Base-by-base conservation (phyloP, 768 basidiomycete species). In the Mycena crocata region DNA sequence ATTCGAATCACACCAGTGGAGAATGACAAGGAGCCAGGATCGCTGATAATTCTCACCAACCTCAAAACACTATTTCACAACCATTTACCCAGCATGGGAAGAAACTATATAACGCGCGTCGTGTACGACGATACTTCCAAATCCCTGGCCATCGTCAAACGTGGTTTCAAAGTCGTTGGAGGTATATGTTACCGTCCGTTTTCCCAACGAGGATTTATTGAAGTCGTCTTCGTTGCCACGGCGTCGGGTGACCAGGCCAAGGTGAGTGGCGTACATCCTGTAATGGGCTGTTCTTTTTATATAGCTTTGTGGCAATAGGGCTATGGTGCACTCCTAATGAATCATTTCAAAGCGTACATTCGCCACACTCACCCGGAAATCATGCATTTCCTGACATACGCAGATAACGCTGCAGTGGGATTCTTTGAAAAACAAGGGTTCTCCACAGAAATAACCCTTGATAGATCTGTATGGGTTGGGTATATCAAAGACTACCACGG, bases 401-500 rank as follows among this genome's bases (percentile, higher is more conserved):
- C 98, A 51, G 98, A 99, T 80, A 99, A 99, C 78, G 99, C 95
- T 76, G 98, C 98, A 19, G 96, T 99, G 39, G 97, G 98, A 3
- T 99, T 98, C 80, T 99, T 99, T 84, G 95, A 95, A 78, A 99
- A 99, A 76, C 98, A 99, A 82, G 98, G 98, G 0, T 99, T 99
- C 79, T 93, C 95, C 8, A 99, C 98, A 77, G 96, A 99, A 62
- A 97, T 99, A 66, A 92, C 93, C 0, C 86, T 98, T n/a, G 91
- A 92, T 66, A 87, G 96, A 46, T 89, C 93, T 2, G 85, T 92
- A 10, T 99, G 98, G 98, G 96, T 96, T 0, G 98, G 96, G 14
- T 99, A 99, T 78, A 99, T 99, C 89, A 99, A 99, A 77, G 98
- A 99, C 77, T 99, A 99, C 79, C 97, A 99, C 78, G 97, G 97